Evolutionary conservation across 2,329 filamentous ascomycete genomes (phyloP), one percentile per base, ranked within the genome.

Genomic region (Aspergillus pseudotamarii): DNA sequence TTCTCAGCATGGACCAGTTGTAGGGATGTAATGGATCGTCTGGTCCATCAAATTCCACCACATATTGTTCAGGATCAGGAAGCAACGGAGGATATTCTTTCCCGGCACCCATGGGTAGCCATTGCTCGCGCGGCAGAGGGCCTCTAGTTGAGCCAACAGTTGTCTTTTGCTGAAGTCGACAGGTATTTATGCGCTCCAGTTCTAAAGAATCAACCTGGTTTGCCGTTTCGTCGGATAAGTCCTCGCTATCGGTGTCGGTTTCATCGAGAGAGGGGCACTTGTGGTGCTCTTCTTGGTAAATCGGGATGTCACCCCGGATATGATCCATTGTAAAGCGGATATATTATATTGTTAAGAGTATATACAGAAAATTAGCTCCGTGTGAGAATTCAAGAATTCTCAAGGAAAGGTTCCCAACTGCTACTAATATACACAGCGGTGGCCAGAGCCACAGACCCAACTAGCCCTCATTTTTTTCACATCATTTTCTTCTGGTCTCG

Each of bases 41-140:
- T 0, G 75, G 76, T 1, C 84, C 84, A 64, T 85, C 83, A 62
- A 86, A 86, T 57, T 86, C 84, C 6, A 86, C 84, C 3, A 86
- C 83, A 65, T 86, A 86, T 48, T 82, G 80, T 63, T 85, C 82
- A 34, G 78, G 74, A 16, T 81, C 80, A 2, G 83, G 83, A 3
- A 86, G 69, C 0, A 77, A 71, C 8, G 83, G 82, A 3, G 84
- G 84, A 64, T 82, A 84, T 3, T 82, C 76, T 66, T 84, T 86
- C 3, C 80, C 83, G 10, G 67, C 73, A 34, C 69, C 71, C 67
- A 68, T 74, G 12, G 71, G 65, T 19, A 72, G 64, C 71, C 71
- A 72, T 68, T 63, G 48, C 10, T 68, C 63, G 1, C 64, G 58
- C 10, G 68, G 66, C 6, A 63, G 43, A 14, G 67, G 68, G 1